These are phyloP conservation scores for Phytopythium mirpurense DNA, from an alignment of 352 stramenopile species.

Conservation along the genomic window DNA sequence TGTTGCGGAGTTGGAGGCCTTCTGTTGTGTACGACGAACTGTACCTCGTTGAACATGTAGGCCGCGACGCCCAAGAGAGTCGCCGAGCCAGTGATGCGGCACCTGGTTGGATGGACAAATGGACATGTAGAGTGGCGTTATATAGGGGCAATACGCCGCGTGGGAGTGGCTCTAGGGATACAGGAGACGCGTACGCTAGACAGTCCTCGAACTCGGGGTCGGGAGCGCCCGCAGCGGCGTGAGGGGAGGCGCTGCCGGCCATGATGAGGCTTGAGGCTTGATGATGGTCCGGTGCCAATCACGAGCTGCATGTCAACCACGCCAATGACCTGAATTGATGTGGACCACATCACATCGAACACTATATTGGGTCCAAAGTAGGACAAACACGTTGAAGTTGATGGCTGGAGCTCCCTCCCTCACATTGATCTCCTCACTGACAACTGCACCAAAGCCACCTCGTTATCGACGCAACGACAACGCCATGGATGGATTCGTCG, in stretches of 20 bases:
- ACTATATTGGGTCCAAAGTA: too few species aligned
- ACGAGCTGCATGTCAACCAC: conserved; percentile 3
- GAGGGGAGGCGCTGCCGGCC: background rate
- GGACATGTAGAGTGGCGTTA: too few species aligned
- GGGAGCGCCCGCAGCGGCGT: background rate
- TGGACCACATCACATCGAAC: background rate
- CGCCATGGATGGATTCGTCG: conserved; percentile 30
- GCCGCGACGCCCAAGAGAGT: conserved; percentile 46
- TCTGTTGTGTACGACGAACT: background rate
- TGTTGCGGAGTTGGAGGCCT: too few species aligned
- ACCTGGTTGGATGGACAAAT: conserved; percentile 34
- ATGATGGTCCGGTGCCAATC: background rate
- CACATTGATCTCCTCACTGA: conserved; percentile 12
- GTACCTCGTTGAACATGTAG: conserved; percentile 57
- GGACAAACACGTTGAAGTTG: too few species aligned
- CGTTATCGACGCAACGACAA: too few species aligned
- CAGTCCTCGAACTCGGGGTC: conserved; percentile 17
- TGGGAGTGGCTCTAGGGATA: background rate
- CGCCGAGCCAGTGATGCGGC: conserved; percentile 43
- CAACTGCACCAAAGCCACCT: too few species aligned
- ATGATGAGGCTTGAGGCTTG: background rate
- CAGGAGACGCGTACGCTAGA: conserved; percentile 21
- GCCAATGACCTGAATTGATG: background rate
- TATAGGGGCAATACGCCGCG: too few species aligned
- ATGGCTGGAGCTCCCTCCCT: too few species aligned